Conservation (phyloP, 352 stramenopile genomes). For the Phytopythium ostracodes region DNA sequence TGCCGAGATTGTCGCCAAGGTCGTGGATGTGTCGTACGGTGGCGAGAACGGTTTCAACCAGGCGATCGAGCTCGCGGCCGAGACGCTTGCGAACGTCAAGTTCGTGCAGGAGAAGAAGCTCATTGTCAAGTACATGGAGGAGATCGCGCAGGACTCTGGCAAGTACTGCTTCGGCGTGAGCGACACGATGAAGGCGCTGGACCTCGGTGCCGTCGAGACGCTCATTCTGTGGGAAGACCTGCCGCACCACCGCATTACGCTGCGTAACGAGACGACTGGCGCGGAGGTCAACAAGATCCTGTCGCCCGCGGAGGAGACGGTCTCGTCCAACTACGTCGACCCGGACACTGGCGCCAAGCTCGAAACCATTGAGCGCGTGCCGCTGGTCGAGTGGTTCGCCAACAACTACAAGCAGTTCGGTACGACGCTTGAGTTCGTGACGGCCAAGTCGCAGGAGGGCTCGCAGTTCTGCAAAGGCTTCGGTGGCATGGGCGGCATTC, state of each 20-base stretch:
- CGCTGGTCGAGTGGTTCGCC: constrained; percentile 99
- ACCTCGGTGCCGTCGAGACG: constrained; percentile 98
- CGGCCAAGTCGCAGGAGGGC: constrained; percentile 96
- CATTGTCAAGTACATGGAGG: constrained; percentile 99
- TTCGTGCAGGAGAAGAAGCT: constrained; percentile 99
- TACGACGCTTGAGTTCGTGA: constrained; percentile 98
- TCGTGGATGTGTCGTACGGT: constrained; percentile 99
- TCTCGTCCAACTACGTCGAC: constrained; percentile 96
- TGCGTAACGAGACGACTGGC: constrained; percentile 93
- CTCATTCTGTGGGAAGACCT: constrained; percentile 99
- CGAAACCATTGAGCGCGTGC: constrained; percentile 95
- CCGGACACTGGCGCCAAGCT: constrained; percentile 94
- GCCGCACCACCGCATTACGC: constrained; percentile 91
- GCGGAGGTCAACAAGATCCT: constrained; percentile 83
- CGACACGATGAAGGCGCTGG: constrained; percentile 98
- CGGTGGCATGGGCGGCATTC: constrained; percentile 98
- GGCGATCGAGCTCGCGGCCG: constrained; percentile 97
- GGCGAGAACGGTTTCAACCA: constrained; percentile 99
- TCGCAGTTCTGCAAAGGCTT: constrained; percentile 99
- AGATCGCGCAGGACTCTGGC: constrained; percentile 98
- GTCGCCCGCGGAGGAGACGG: constrained; percentile 85
- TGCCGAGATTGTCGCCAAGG: constrained; percentile 96
- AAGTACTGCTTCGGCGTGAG: constrained; percentile 99
- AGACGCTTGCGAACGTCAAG: constrained; percentile 98
- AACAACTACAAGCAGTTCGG: constrained; percentile 99